Base-by-base conservation (phyloP, 1,139 yeast species). In the Suhomyces atakaporum region DNA sequence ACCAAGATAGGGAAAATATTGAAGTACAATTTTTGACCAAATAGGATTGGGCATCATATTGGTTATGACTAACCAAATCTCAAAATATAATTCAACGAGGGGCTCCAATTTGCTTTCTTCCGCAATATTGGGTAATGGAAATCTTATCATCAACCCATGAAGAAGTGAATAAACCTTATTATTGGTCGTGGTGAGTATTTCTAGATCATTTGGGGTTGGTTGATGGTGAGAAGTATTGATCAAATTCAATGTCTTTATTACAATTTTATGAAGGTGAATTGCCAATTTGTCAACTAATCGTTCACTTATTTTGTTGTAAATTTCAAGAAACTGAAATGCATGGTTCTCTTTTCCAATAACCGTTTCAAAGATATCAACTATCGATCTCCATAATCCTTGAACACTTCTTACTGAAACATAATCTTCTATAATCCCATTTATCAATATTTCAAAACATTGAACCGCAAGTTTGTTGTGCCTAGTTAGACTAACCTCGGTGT, bases 1-100 rank as follows among this genome's bases (percentile, higher is more conserved):
- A 3, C 77, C 77, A 29, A 66, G 49, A 38, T 67, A 72, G 1
- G 73, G 71, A 40, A 54, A 69, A 20, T 58, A 60, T 39, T 69
- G 76, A 21, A 66, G 54, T 14, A 67, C 51, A 19, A 70, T 44
- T 29, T 53, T 54, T 35, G 65, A 66, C 75, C 76, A 70, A 40
- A 62, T 66, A 3, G 50, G 50, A 19, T 51, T 42, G 2, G 47
- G 45, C 3, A 53, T 35, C 6, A 54, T 14, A n/a, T 46, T 43
- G 4, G 54, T 44, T 13, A 53, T 38, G 14, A 42, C 36, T 4
- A 63, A 47, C 75, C 75, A 70, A 1, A 60, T 40, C 13, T 51
- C 49, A 13, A 69, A 45, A 13, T 54, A 46, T 5, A 45, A 31
- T 40, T 67, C 72, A 7, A 68, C 54, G n/a, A 56, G 42, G 3